phyloP scores from a whole-genome alignment of 2,329 filamentous ascomycete species.

The Fusarium chlamydosporum region DNA sequence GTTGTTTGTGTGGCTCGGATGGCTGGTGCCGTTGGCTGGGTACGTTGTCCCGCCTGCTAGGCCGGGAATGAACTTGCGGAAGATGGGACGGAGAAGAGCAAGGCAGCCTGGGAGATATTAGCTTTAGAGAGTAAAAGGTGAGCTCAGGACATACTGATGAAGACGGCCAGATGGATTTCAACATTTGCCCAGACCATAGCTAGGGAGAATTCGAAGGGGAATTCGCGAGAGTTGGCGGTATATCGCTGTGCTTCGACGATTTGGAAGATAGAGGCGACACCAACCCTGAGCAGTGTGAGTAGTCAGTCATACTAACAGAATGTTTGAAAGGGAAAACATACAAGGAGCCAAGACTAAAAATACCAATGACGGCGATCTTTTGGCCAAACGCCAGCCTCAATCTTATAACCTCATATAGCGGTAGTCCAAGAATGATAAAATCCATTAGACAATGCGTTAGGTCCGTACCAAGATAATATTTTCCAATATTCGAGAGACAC shows the following conservation, averaged over 20 bases:
- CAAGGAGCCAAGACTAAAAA: constrained; percentile 37
- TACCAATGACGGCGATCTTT: constrained; percentile 35
- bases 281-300: constrained; percentile 22
- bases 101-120: constrained; percentile 24
- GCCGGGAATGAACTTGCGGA: constrained; percentile 40
- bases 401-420: constrained; percentile 26
- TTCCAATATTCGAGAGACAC: constrained; percentile 20
- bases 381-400: constrained; percentile 32
- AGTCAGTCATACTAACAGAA: no score
- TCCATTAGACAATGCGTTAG: constrained; percentile 39
- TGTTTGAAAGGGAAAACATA: neutral
- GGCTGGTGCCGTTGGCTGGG: constrained; percentile 28
- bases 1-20: constrained; percentile 16
- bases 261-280: constrained; percentile 37
- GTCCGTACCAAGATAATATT: constrained; percentile 34
- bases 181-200: constrained; percentile 41
- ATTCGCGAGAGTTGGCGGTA: constrained; percentile 28
- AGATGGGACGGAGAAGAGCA: constrained; percentile 36
- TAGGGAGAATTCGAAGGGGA: constrained; percentile 34
- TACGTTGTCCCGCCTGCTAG: constrained; percentile 32
- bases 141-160: constrained; percentile 19
- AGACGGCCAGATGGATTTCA: constrained; percentile 34
- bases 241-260: constrained; percentile 31
- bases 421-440: constrained; percentile 32
- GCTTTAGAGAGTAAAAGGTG: neutral